These are phyloP conservation scores for Luffa aegyptiaca DNA, from an alignment of 306 rosid species.

Conservation along the genomic window DNA sequence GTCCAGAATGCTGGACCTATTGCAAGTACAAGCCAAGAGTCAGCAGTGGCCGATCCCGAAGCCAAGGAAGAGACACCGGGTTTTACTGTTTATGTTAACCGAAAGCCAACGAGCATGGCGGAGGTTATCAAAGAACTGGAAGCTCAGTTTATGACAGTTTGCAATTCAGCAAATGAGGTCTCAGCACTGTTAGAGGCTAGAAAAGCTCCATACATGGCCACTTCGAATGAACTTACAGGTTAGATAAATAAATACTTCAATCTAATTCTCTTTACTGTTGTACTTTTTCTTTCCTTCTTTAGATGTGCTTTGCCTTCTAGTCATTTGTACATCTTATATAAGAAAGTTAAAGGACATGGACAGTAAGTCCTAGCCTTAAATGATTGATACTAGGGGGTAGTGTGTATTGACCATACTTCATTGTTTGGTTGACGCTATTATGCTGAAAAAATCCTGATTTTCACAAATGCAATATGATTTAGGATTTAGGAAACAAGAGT, in stretches of 20 bases:
- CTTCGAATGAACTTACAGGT: constrained; percentile 70
- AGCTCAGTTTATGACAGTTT: constrained; percentile 55
- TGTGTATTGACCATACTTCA: background rate
- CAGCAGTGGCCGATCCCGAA: constrained; percentile 30
- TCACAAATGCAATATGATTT: background rate
- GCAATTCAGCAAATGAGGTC: constrained; percentile 64
- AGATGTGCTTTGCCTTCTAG: background rate
- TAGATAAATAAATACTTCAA: constrained; percentile 8
- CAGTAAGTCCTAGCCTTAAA: background rate
- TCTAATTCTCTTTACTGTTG: background rate
- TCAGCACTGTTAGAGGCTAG: constrained; percentile 65
- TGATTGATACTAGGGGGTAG: background rate
- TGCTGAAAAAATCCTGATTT: background rate
- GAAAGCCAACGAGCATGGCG: constrained; percentile 73
- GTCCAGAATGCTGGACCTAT: constrained; percentile 41
- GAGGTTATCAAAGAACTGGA: constrained; percentile 80
- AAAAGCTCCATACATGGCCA: constrained; percentile 35
- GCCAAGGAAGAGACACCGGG: constrained; percentile 62
- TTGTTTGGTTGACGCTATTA: background rate
- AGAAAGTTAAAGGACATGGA: background rate
- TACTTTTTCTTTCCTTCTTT: background rate
- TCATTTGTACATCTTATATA: background rate
- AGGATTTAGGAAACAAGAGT: background rate
- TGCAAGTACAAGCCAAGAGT: constrained; percentile 34
- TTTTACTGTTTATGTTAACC: constrained; percentile 65